phyloP scores from a whole-genome alignment of 2,329 filamentous ascomycete genomes.

The Aspergillus transmontanensis region DNA sequence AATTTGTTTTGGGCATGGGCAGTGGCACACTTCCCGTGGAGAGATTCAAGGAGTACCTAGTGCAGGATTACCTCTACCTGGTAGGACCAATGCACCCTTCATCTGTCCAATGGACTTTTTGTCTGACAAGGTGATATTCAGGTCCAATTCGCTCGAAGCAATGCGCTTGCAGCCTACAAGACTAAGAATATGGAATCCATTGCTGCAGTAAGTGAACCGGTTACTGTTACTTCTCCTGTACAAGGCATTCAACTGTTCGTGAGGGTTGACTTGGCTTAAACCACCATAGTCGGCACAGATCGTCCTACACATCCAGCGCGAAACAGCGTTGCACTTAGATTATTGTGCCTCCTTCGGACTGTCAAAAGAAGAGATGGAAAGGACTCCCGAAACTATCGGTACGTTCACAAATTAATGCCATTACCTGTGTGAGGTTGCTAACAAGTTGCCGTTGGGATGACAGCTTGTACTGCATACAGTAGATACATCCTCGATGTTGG shows the following conservation, averaged over 20 bases:
- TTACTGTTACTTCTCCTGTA: conserved; percentile 1
- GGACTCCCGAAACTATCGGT: conserved; percentile 74
- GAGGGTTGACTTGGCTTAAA: background rate
- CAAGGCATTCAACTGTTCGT: background rate
- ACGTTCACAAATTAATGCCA: conserved; percentile 18
- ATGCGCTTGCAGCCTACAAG: conserved; percentile 84
- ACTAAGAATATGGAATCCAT: conserved; percentile 73
- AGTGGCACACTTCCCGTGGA: conserved; percentile 72
- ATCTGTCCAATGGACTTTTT: background rate
- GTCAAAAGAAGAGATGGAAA: conserved; percentile 70
- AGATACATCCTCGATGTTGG: conserved; percentile 88
- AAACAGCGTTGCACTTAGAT: conserved; percentile 77
- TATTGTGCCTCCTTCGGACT: conserved; percentile 85
- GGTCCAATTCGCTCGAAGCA: conserved; percentile 86
- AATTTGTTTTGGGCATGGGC: conserved; percentile 77
- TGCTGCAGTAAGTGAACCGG: conserved; percentile 56
- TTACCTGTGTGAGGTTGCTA: background rate
- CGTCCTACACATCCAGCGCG: conserved; percentile 73
- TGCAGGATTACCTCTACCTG: conserved; percentile 90
- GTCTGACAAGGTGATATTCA: conserved; percentile 35
- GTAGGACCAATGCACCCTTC: conserved; percentile 48
- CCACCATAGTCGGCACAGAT: conserved; percentile 63
- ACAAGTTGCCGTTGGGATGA: conserved; percentile 6
- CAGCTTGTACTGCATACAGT: conserved; percentile 79
- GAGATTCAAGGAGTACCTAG: conserved; percentile 83